phyloP scores from a whole-genome alignment of 2,329 filamentous ascomycete genomes.

The Rachicladosporium sp. region DNA sequence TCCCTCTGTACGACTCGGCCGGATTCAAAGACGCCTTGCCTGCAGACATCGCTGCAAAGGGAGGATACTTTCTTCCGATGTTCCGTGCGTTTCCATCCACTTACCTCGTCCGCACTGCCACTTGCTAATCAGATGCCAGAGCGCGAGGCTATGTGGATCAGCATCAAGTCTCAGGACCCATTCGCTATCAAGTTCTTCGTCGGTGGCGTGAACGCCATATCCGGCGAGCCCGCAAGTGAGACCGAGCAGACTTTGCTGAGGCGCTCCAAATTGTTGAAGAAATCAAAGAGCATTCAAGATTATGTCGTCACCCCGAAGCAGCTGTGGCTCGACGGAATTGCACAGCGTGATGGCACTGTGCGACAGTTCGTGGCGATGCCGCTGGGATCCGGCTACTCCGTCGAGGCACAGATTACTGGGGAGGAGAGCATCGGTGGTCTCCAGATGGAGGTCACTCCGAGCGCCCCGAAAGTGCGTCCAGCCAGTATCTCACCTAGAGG shows the following conservation, averaged over 20 bases:
- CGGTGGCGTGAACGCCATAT: slow-evolving; percentile 32
- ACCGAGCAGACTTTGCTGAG: slow-evolving; percentile 12
- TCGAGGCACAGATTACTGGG: slow-evolving; percentile 36
- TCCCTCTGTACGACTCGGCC: slow-evolving; percentile 28
- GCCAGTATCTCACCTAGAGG: too few species aligned
- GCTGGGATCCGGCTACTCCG: slow-evolving; percentile 29
- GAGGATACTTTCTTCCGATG: slow-evolving; percentile 37
- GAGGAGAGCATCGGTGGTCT: slow-evolving; percentile 30
- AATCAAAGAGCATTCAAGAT: slow-evolving; percentile 32
- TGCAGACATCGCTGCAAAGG: slow-evolving; percentile 25
- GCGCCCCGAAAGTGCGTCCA: too few species aligned
- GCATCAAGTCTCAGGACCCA: slow-evolving; percentile 14
- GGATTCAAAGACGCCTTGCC: slow-evolving; percentile 25
- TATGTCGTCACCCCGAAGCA: slow-evolving; percentile 32
- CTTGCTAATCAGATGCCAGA: too few species aligned
- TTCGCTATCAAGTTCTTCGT: slow-evolving; percentile 31
- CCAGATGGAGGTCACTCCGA: slow-evolving; percentile 33
- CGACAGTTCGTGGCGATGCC: slow-evolving; percentile 40
- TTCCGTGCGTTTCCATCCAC: slow-evolving; percentile 14
- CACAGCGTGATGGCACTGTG: slow-evolving; percentile 24
- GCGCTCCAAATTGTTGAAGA: slow-evolving; percentile 14
- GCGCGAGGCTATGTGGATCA: slow-evolving; percentile 34
- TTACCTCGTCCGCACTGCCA: not conserved
- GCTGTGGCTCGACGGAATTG: slow-evolving; percentile 33
- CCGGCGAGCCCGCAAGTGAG: slow-evolving; percentile 23